phyloP scores from a whole-genome alignment of 257 asterid species.

The Fraxinus quadrangulata region DNA sequence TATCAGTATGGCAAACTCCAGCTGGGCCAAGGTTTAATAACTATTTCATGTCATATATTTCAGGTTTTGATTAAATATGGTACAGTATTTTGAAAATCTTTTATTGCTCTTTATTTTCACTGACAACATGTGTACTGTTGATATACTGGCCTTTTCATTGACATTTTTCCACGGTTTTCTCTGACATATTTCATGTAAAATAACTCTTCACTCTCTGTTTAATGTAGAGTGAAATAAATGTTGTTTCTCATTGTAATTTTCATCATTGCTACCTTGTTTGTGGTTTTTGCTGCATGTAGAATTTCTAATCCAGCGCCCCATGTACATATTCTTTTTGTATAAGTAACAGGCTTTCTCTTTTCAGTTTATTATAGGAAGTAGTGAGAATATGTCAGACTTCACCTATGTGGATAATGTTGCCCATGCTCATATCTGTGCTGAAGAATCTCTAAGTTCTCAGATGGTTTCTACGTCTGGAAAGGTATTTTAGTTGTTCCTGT shows the following conservation, averaged over 20 bases:
- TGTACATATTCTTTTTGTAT: conserved; percentile 50
- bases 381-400: conserved; percentile 62
- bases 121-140: conserved; percentile 19
- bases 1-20: conserved; percentile 61
- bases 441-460: conserved; percentile 66
- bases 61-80: conserved; percentile 13
- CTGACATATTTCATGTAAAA: conserved; percentile 6
- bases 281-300: conserved; percentile 24
- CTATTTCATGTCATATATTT: conserved; percentile 25
- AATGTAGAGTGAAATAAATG: conserved; percentile 6
- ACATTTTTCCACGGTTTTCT: conserved; percentile 13
- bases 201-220: conserved; percentile 9
- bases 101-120: conserved; percentile 20
- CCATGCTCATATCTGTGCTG: conserved; percentile 89
- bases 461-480: conserved; percentile 62
- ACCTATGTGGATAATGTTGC: conserved; percentile 91
- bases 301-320: conserved; percentile 21
- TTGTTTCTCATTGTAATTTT: conserved; percentile 14
- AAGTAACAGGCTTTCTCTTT: conserved; percentile 88
- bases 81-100: conserved; percentile 1
- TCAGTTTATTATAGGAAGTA: conserved; percentile 95
- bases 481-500: conserved; percentile 43
- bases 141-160: conserved; percentile 9
- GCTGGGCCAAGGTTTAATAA: conserved; percentile 76
- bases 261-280: background rate